phyloP scores from a whole-genome alignment of 1,284 basidiomycete species.

The Ceratobasidium sp. region DNA sequence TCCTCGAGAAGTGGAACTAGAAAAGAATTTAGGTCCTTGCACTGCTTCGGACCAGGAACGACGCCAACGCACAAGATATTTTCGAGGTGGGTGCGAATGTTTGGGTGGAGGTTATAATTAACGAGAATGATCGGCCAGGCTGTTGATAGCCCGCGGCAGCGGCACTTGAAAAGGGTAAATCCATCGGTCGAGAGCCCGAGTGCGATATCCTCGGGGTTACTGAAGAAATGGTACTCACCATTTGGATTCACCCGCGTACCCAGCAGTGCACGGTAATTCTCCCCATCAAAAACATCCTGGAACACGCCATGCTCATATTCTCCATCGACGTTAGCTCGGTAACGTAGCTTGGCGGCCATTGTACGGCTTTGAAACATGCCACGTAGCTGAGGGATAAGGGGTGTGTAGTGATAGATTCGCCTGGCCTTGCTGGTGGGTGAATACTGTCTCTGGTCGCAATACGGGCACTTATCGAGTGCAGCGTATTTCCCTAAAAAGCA shows the following conservation, averaged over 20 bases:
- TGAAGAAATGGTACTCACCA: conserved; percentile 50
- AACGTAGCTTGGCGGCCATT: conserved; percentile 46
- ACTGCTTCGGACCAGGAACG: conserved; percentile 44
- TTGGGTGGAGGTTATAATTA: conserved; percentile 46
- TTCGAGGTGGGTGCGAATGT: conserved; percentile 22
- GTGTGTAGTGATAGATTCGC: conserved; percentile 43
- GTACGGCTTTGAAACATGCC: conserved; percentile 37
- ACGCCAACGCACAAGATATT: conserved; percentile 45
- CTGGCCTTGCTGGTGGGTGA: conserved; percentile 15
- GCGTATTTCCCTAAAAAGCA: conserved; percentile 41
- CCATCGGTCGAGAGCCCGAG: conserved; percentile 55
- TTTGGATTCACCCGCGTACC: conserved; percentile 3
- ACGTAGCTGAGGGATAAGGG: conserved; percentile 42
- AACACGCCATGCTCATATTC: conserved; percentile 45
- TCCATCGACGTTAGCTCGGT: conserved; percentile 48
- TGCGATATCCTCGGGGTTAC: conserved; percentile 52
- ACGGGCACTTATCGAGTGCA: conserved; percentile 30
- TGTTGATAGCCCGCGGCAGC: conserved; percentile 52
- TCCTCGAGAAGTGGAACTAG: conserved; percentile 43
- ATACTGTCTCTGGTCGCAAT: conserved; percentile 38
- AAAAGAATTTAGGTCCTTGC: conserved; percentile 46
- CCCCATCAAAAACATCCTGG: conserved; percentile 48
- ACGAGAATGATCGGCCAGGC: conserved; percentile 47
- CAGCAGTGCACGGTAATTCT: conserved; percentile 31
- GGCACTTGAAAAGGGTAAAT: conserved; percentile 56